These are phyloP conservation scores for Lactarius vividus DNA, from an alignment of 768 basidiomycete genomes.

Conservation along the genomic window DNA sequence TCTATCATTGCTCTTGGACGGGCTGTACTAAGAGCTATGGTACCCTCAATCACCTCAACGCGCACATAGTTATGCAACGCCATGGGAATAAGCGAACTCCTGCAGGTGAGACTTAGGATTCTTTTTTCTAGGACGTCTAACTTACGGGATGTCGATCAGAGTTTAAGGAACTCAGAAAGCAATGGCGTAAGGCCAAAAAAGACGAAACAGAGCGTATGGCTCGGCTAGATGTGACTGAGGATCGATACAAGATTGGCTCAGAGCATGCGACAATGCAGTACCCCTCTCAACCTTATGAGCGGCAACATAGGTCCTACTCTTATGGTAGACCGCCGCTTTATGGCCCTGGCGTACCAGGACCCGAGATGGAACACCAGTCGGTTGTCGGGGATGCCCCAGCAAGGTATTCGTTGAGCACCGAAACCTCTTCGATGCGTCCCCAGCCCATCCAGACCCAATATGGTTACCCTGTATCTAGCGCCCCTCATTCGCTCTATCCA, in stretches of 20 bases:
- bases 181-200: slow-evolving; percentile 94
- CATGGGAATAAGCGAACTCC: slow-evolving; percentile 91
- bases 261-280: slow-evolving; percentile 7
- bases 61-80: slow-evolving; percentile 97
- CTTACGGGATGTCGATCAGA: slow-evolving; percentile 51
- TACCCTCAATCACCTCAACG: slow-evolving; percentile 95
- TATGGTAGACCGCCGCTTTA: slow-evolving; percentile 19
- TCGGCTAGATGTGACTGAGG: slow-evolving; percentile 15
- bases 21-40: slow-evolving; percentile 80
- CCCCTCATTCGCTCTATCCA: slow-evolving; percentile 16
- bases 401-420: slow-evolving; percentile 10
- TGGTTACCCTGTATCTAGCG: slow-evolving; percentile 12
- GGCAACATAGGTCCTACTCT: slow-evolving; percentile 3
- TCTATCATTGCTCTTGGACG: slow-evolving; percentile 75
- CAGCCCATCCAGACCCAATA: slow-evolving; percentile 15
- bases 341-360: slow-evolving; percentile 21
- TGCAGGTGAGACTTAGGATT: slow-evolving; percentile 57
- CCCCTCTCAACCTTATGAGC: slow-evolving; percentile 15
- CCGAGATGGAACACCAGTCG: slow-evolving; percentile 18
- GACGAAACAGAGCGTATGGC: slow-evolving; percentile 40
- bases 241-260: slow-evolving; percentile 12
- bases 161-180: slow-evolving; percentile 96
- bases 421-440: slow-evolving; percentile 11
- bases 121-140: slow-evolving; percentile 20
- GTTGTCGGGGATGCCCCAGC: slow-evolving; percentile 4